Evolutionary conservation across 805 yeast species (phyloP), one percentile per base, ranked within the genome.

Genomic region (Wickerhamiella galacta): DNA sequence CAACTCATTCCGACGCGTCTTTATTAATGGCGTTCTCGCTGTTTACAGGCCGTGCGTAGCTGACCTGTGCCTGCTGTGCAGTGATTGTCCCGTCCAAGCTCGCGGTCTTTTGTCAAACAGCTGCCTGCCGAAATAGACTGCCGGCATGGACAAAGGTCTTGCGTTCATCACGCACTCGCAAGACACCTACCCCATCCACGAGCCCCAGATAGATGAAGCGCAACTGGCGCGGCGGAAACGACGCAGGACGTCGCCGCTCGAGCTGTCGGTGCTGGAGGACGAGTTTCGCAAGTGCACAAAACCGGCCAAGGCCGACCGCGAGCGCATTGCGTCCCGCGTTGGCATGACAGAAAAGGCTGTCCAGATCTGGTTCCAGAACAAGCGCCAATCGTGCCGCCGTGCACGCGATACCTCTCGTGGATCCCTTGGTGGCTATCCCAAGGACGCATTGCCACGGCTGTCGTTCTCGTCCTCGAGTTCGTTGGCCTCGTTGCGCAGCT

Each of bases 301-400:
- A 31, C 98, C 98, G 29, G 75, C 77, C 50, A 76, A 75, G 52
- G 57, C 65, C 28, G 66, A 76, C 49, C 70, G 96, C 44, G 63
- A 70, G 28, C 78, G 75, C 42, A 79, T 90, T 42, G 94, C 96
- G 4, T 54, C 60, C 20, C 69, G 63, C 42, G 92, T 90, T 25
- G 74, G 73, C 44, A 90, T 90, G 96, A 72, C 87, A n/a, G 95
- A 85, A 54, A 82, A 85, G 54, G 94, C 95, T 2, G 93, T 90
- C 22, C 98, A 90, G 59, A 82, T 87, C 41, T 90, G 98, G 98
- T 90, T 90, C 59, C 98, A 90, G 58, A 90, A 90, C 57, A 79
- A 74, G 54, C 70, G 98, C 54, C 95, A 87, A 56, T 67, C 85
- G 23, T 57, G 76, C 41, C 52, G 62, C 9, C 48, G 56, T 25